A percentile compares a stretch with the other conserved stretches of the same genome.
phyloP scores from a whole-genome alignment of 2,329 filamentous ascomycete species.

The Blastomyces silverae region DNA sequence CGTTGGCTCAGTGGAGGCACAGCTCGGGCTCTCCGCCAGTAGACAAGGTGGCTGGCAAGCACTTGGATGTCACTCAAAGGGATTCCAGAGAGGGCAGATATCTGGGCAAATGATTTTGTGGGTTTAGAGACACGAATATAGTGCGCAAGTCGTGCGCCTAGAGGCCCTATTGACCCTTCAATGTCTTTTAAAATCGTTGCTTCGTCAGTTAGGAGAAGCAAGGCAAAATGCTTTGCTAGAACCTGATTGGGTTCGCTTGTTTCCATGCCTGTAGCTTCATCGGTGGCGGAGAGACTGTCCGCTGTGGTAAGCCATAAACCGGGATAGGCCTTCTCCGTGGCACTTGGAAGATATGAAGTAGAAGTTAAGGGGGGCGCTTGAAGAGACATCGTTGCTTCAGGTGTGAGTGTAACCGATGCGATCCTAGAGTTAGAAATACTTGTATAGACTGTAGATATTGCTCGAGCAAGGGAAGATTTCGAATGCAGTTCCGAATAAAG shows the following conservation, averaged over 20 bases:
- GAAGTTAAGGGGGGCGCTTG: conserved; percentile 59
- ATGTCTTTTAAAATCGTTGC: conserved; percentile 66
- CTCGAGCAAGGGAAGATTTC: conserved; percentile 70
- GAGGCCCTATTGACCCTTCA: conserved; percentile 63
- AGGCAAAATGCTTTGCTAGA: conserved; percentile 76
- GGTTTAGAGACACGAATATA: conserved; percentile 55
- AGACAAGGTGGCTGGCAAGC: conserved; percentile 87
- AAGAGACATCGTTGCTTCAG: conserved; percentile 53
- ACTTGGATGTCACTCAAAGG: conserved; percentile 74
- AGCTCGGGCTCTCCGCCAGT: conserved; percentile 87
- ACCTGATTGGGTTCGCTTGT: conserved; percentile 48
- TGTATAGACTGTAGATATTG: conserved; percentile 73
- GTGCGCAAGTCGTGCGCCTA: conserved; percentile 70
- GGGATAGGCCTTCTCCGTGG: conserved; percentile 61
- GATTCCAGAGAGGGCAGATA: conserved; percentile 57
- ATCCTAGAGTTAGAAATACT: conserved; percentile 79
- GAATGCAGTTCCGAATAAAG: conserved; percentile 44
- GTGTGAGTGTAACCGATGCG: conserved; percentile 71
- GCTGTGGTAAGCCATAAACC: conserved; percentile 84
- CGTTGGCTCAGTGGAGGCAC: conserved; percentile 84
- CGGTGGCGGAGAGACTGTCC: conserved; percentile 66
- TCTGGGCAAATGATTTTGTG: conserved; percentile 64
- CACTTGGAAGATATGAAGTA: conserved; percentile 63
- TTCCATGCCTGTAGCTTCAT: conserved; percentile 54
- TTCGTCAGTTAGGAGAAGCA: conserved; percentile 79